These are phyloP conservation scores for Populus tomentosa DNA, from an alignment of 441 rosid species.

Conservation along the genomic window DNA sequence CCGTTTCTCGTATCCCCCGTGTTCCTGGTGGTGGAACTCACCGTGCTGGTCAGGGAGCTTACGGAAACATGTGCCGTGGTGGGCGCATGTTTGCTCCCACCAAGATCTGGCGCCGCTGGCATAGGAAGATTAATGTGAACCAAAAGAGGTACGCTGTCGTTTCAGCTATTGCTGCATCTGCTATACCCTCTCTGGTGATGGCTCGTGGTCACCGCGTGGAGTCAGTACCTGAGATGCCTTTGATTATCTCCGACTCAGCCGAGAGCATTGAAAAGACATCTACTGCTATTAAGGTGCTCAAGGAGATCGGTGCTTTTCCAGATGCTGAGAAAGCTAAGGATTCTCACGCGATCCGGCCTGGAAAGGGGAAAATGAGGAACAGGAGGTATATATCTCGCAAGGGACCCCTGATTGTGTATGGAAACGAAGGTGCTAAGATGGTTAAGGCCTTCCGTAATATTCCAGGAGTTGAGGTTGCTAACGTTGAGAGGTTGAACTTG, in stretches of 20 bases:
- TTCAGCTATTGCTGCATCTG: conserved; percentile 88
- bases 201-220: conserved; percentile 92
- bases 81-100: conserved; percentile 99
- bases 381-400: conserved; percentile 79
- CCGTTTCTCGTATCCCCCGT: conserved; percentile 97
- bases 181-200: conserved; percentile 79
- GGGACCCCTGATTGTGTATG: conserved; percentile 86
- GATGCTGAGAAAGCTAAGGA: conserved; percentile 91
- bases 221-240: conserved; percentile 79
- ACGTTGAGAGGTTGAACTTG: conserved; percentile 75
- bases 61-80: conserved; percentile 98
- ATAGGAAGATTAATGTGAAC: conserved; percentile 74
- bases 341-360: conserved; percentile 75
- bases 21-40: conserved; percentile 98
- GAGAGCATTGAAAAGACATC: conserved; percentile 84
- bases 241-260: conserved; percentile 60
- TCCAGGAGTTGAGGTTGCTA: conserved; percentile 86
- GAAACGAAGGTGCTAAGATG: conserved; percentile 72
- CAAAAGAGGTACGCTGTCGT: conserved; percentile 78
- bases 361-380: conserved; percentile 88
- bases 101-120: conserved; percentile 98
- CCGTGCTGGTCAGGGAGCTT: conserved; percentile 98
- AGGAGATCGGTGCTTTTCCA: conserved; percentile 71
- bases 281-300: conserved; percentile 64
- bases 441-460: conserved; percentile 87